Evolutionary conservation across 208 protist genomes (phyloP), one percentile per base, ranked within the genome.

Genomic region (Crithidia fasciculata): DNA sequence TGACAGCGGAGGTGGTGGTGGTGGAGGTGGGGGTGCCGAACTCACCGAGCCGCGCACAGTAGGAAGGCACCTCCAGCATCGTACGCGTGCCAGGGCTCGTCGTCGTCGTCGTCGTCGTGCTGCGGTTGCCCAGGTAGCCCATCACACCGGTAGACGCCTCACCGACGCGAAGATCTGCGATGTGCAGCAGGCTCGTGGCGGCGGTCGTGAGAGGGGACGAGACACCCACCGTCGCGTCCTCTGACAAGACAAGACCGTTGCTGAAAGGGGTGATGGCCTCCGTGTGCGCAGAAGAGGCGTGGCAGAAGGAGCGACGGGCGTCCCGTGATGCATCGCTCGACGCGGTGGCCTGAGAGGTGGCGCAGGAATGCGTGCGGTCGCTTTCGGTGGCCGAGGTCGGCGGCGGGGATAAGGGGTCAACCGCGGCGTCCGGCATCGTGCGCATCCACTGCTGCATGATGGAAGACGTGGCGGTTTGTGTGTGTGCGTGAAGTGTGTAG

Each of bases 231-330:
- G 61, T 66, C 5, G 9, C 61, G 15, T 57, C 62, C 13, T 68
- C 43, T 6, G 62, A 68, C 15, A 68, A 49, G 13, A 68, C 9
- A 15, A 68, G 28, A 6, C 62, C 62, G 62, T 55, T 55, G 62
- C 62, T 68, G 62, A 57, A 68, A 12, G 62, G 62, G 5, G 62
- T 57, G 45, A 68, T 9, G 49, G 43, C 62, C 36, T 68, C 62
- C 37, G 57, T 61, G 57, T 61, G 28, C 12, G 45, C 8, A 37
- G 2, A 5, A 49, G 37, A 13, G 28, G 3, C 6, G 4, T 55
- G 49, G 49, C 50, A 68, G 36, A 5, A 45, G 2, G 62, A 68
- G 49, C 55, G 28, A 2, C 45, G 49, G 9, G 15, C 45, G 49
- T 68, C 62, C 3, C 15, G 49, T 4, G 62, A 57, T 28, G 57